Percentiles rank a stretch among this genome's conserved stretches.
These are phyloP conservation scores for Neocatenulostroma microsporum DNA, from an alignment of 2,329 filamentous ascomycete species.

Conservation along the genomic window DNA sequence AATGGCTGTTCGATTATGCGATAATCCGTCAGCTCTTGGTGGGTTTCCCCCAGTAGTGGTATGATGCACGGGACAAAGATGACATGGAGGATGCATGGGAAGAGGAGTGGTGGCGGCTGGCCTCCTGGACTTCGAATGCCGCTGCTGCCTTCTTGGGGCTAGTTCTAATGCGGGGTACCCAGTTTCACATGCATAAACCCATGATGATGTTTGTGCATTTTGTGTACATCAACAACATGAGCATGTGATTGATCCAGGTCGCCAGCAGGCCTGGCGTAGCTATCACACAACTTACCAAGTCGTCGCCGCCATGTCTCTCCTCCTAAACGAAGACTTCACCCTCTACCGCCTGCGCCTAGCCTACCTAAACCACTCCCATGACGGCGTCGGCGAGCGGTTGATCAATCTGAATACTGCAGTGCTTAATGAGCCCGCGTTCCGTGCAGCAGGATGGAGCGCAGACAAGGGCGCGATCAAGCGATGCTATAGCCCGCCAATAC, in stretches of 20 bases:
- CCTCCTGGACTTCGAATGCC: too few relatives aligned
- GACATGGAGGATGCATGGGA: too few relatives aligned
- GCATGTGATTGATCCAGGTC: background rate
- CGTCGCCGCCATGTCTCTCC: slow-evolving; percentile 27
- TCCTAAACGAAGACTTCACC: slow-evolving; percentile 50
- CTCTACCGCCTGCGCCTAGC: slow-evolving; percentile 74
- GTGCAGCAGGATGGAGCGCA: slow-evolving; percentile 70
- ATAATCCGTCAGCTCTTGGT: too few relatives aligned
- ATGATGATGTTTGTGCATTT: too few relatives aligned
- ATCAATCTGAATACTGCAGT: slow-evolving; percentile 74
- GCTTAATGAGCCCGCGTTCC: slow-evolving; percentile 72
- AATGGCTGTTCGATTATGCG: too few relatives aligned
- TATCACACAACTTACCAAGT: slow-evolving; percentile 1
- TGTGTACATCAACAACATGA: background rate
- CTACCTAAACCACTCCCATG: slow-evolving; percentile 71
- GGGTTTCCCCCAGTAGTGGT: too few relatives aligned
- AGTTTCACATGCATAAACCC: too few relatives aligned
- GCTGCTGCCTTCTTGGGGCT: too few relatives aligned
- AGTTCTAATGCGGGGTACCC: too few relatives aligned
- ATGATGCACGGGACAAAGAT: too few relatives aligned
- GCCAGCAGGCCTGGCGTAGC: slow-evolving; percentile 1
- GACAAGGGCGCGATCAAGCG: slow-evolving; percentile 70
- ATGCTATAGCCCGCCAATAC: slow-evolving; percentile 78
- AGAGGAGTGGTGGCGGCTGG: too few relatives aligned
- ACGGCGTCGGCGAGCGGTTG: slow-evolving; percentile 76